Conservation (phyloP, 2,329 filamentous ascomycete species). For the Thermoascus crustaceus region DNA sequence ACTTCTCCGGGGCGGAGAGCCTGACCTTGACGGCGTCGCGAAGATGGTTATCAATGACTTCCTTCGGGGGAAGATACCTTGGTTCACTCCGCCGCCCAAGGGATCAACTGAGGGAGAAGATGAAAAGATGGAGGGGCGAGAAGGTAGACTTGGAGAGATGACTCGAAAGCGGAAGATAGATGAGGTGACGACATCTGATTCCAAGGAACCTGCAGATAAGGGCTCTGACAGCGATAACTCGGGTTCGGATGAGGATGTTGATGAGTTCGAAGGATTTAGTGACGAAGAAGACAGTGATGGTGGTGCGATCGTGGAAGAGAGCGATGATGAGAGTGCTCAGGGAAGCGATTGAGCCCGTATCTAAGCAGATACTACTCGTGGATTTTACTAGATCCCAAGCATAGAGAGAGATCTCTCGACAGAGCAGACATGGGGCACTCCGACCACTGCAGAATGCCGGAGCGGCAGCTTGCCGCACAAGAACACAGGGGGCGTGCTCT, state of each 20-base stretch:
- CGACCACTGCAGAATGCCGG: no score
- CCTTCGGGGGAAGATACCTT: slow-evolving; percentile 87
- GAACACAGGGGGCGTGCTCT: no score
- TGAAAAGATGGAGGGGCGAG: slow-evolving; percentile 57
- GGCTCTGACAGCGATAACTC: slow-evolving; percentile 25
- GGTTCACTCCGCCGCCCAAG: slow-evolving; percentile 78
- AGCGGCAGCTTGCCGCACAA: no score
- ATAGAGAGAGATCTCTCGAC: no score
- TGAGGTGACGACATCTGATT: slow-evolving; percentile 39
- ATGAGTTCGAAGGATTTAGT: slow-evolving; percentile 37
- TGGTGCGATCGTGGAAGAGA: slow-evolving; percentile 5
- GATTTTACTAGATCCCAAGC: no score
- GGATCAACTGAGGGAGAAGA: slow-evolving; percentile 43
- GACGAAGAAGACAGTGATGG: slow-evolving; percentile 32
- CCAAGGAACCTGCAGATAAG: slow-evolving; percentile 25
- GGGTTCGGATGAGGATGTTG: slow-evolving; percentile 24
- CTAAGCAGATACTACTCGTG: no score
- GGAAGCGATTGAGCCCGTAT: background rate
- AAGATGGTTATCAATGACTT: slow-evolving; percentile 98
- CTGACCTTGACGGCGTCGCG: slow-evolving; percentile 87
- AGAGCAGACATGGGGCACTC: no score
- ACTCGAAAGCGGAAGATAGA: slow-evolving; percentile 65
- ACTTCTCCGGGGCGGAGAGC: slow-evolving; percentile 83
- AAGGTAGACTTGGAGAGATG: slow-evolving; percentile 80
- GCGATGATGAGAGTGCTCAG: slow-evolving; percentile 2